phyloP scores from a whole-genome alignment of 208 protist genomes.

The Porcisia hertigi region DNA sequence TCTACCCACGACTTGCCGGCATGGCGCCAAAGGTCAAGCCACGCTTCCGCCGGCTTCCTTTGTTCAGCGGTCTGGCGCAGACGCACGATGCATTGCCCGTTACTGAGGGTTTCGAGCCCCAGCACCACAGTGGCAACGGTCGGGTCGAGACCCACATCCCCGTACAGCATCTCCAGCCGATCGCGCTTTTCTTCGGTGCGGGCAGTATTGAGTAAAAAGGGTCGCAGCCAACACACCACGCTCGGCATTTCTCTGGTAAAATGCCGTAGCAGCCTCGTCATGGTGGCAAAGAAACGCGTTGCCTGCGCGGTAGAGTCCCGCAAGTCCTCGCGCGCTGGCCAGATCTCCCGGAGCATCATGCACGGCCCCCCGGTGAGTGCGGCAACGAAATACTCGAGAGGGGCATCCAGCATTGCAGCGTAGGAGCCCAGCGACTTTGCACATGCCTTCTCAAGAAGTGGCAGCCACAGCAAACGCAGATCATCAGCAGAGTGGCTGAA shows the following conservation, averaged over 20 bases:
- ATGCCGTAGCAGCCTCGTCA: constrained; percentile 14
- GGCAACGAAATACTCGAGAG: constrained; percentile 40
- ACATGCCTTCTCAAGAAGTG: constrained; percentile 81
- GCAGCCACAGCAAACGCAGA: constrained; percentile 59
- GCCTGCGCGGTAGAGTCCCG: constrained; percentile 12
- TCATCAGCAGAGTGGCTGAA: constrained; percentile 41
- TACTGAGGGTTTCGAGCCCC: constrained; percentile 30
- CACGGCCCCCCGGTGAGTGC: constrained; percentile 52
- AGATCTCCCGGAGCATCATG: constrained; percentile 36
- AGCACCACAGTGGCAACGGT: constrained; percentile 33
- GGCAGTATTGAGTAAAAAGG: constrained; percentile 46
- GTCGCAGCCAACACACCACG: constrained; percentile 19
- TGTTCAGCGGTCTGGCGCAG: constrained; percentile 31
- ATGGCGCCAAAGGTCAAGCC: constrained; percentile 31
- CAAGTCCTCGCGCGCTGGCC: constrained; percentile 28
- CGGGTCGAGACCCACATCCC: constrained; percentile 37
- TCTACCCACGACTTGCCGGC: constrained; percentile 55
- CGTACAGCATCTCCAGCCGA: constrained; percentile 34
- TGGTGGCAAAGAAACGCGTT: constrained; percentile 7
- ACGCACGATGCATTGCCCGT: constrained; percentile 21
- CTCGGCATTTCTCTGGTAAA: neutral
- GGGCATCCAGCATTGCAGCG: constrained; percentile 39
- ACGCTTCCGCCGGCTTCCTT: constrained; percentile 9
- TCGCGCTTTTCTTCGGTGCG: constrained; percentile 29
- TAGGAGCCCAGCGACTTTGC: constrained; percentile 77